These are phyloP conservation scores for Diutina catenulata DNA, from an alignment of 1,139 yeast species.

Conservation along the genomic window DNA sequence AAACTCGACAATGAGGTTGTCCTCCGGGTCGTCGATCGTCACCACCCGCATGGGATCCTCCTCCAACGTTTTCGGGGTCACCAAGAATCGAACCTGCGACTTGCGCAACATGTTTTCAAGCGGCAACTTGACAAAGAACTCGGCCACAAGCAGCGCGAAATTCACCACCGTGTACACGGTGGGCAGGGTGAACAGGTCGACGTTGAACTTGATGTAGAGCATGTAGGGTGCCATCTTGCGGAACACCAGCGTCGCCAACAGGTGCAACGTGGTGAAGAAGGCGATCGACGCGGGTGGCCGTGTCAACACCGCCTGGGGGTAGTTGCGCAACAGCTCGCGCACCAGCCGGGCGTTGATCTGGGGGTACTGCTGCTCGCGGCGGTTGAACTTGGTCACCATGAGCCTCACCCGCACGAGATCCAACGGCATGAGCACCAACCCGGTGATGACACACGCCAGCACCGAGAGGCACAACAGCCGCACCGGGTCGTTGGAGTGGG, in stretches of 20 bases:
- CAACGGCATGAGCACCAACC: slow-evolving; percentile 68
- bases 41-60: slow-evolving; percentile 25
- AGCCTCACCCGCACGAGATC: slow-evolving; percentile 71
- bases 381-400: slow-evolving; percentile 45
- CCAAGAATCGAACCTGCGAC: slow-evolving; percentile 62
- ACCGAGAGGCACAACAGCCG: slow-evolving; percentile 57
- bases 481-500: slow-evolving; percentile 71
- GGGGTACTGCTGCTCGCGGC: slow-evolving; percentile 4
- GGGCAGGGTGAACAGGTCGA: slow-evolving; percentile 62
- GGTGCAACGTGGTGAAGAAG: slow-evolving; percentile 46
- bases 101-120: slow-evolving; percentile 78
- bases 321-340: slow-evolving; percentile 24
- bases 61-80: slow-evolving; percentile 21
- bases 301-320: slow-evolving; percentile 27
- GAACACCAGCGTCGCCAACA: slow-evolving; percentile 50
- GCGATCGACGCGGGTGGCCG: slow-evolving; percentile 45
- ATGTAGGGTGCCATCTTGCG: slow-evolving; percentile 65
- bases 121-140: slow-evolving; percentile 70
- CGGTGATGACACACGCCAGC: slow-evolving; percentile 62
- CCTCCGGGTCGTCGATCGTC: slow-evolving; percentile 27
- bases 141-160: slow-evolving; percentile 47
- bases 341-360: slow-evolving; percentile 19
- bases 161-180: slow-evolving; percentile 40
- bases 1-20: slow-evolving; percentile 40
- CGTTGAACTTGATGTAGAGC: slow-evolving; percentile 49